A percentile compares a stretch with the other conserved stretches of the same genome.
These are phyloP conservation scores for Parathielavia appendiculata DNA, from an alignment of 495 filamentous ascomycete genomes.

Conservation along the genomic window DNA sequence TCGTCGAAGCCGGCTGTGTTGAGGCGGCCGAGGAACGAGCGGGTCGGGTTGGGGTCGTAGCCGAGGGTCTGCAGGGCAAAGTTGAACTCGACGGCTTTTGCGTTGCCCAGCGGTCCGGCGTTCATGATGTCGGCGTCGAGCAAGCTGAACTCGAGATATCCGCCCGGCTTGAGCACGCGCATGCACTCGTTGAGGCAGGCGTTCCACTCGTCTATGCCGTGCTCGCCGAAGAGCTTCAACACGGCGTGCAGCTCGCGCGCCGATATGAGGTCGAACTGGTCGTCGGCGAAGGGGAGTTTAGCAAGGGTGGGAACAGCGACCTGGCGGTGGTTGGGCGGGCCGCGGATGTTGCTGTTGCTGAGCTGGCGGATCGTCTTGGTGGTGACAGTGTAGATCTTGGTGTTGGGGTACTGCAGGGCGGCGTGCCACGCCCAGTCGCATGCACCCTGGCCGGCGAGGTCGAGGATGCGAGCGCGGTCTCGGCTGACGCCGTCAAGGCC, in stretches of 20 bases:
- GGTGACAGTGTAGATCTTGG: constrained; percentile 79
- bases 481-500: constrained; percentile 37
- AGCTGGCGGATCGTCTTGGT: constrained; percentile 59
- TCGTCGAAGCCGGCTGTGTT: constrained; percentile 65
- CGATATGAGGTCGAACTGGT: constrained; percentile 88
- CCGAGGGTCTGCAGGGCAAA: constrained; percentile 81
- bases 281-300: constrained; percentile 77
- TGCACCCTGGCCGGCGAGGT: constrained; percentile 77
- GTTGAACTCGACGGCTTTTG: constrained; percentile 82
- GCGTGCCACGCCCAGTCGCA: constrained; percentile 97
- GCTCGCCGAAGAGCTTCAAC: constrained; percentile 62
- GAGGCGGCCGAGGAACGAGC: constrained; percentile 70
- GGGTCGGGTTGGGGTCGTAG: constrained; percentile 81
- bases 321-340: constrained; percentile 81
- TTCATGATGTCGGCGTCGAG: constrained; percentile 86
- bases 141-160: constrained; percentile 83
- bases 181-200: constrained; percentile 77
- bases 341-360: constrained; percentile 65
- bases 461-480: constrained; percentile 65
- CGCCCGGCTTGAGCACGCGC: constrained; percentile 87
- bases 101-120: constrained; percentile 67
- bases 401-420: constrained; percentile 74
- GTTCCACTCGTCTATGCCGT: constrained; percentile 77
- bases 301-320: constrained; percentile 68
- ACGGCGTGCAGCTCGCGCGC: constrained; percentile 80